Evolutionary conservation across 1,284 basidiomycete species (phyloP).

Genomic region (Fomitiporia mediterranea): DNA sequence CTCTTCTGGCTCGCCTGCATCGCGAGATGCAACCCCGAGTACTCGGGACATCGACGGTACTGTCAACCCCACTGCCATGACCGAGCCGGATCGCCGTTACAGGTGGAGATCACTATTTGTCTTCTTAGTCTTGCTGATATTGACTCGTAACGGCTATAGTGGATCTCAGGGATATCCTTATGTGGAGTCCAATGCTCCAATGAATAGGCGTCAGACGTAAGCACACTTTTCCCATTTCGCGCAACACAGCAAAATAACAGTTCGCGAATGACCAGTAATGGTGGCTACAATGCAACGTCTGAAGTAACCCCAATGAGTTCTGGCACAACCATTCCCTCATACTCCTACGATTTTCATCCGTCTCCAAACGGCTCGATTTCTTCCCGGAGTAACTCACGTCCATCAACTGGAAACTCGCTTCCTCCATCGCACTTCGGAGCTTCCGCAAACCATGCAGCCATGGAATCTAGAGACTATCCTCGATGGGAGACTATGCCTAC

Average conservation of each 20-base stretch:
- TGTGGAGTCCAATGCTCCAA: not conserved
- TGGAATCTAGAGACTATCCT: conserved; percentile 55
- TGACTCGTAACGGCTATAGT: conserved; percentile 5
- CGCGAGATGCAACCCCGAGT: conserved; percentile 17
- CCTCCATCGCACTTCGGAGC: conserved; percentile 23
- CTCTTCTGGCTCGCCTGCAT: conserved; percentile 15
- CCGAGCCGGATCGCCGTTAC: conserved; percentile 12
- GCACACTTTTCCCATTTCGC: not conserved
- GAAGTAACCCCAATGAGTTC: conserved; percentile 3
- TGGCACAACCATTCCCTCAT: conserved; percentile 3
- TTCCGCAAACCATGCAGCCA: conserved; percentile 33
- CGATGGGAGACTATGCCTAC: conserved; percentile 14
- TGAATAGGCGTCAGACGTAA: conserved; percentile 18
- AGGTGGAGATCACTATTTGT: conserved; percentile 1
- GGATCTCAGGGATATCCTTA: conserved; percentile 11
- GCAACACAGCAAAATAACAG: not conserved
- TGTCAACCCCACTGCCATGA: not conserved
- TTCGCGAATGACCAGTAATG: not conserved
- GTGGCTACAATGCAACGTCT: conserved; percentile 1
- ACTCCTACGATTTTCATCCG: conserved; percentile 6
- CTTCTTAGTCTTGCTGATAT: not conserved
- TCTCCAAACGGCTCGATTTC: conserved; percentile 17
- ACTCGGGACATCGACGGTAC: conserved; percentile 7
- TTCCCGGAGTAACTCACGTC: conserved; percentile 36
- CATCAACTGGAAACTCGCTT: conserved; percentile 46